Conservation (phyloP, 1,284 basidiomycete species). For the Caloboletus inedulis region DNA sequence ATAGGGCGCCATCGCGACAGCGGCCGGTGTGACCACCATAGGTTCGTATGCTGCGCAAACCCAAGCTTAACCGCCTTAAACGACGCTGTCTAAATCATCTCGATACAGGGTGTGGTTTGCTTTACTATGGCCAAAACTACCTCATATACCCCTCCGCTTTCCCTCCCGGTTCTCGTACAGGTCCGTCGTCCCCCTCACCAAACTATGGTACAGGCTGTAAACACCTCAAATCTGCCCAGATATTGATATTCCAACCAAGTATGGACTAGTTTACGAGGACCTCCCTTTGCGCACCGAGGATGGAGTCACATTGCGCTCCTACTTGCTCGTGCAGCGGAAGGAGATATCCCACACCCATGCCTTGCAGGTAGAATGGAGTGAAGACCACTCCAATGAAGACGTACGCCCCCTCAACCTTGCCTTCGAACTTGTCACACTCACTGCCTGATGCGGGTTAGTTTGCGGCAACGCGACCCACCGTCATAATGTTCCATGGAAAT, state of each 20-base stretch:
- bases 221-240: constrained; percentile 39
- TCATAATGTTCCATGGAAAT: constrained; percentile 92
- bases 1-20: constrained; percentile 67
- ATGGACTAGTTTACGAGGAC: constrained; percentile 71
- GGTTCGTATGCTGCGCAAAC: constrained; percentile 39
- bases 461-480: constrained; percentile 69
- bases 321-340: constrained; percentile 54
- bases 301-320: constrained; percentile 56
- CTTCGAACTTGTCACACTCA: not conserved
- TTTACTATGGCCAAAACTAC: constrained; percentile 83
- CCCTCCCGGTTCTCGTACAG: constrained; percentile 76
- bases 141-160: constrained; percentile 90
- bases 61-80: not conserved
- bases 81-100: not conserved
- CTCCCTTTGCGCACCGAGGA: constrained; percentile 66
- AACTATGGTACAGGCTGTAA: not conserved
- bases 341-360: constrained; percentile 31
- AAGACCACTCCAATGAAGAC: constrained; percentile 45
- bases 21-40: constrained; percentile 62
- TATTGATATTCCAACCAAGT: constrained; percentile 69
- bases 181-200: constrained; percentile 38
- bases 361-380: constrained; percentile 30
- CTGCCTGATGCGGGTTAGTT: constrained; percentile 42
- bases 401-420: constrained; percentile 30
- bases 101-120: constrained; percentile 60